Percentiles rank a stretch among this genome's conserved stretches.
Evolutionary conservation across 768 basidiomycete genomes (phyloP).

Genomic region (Trametes sanguinea): DNA sequence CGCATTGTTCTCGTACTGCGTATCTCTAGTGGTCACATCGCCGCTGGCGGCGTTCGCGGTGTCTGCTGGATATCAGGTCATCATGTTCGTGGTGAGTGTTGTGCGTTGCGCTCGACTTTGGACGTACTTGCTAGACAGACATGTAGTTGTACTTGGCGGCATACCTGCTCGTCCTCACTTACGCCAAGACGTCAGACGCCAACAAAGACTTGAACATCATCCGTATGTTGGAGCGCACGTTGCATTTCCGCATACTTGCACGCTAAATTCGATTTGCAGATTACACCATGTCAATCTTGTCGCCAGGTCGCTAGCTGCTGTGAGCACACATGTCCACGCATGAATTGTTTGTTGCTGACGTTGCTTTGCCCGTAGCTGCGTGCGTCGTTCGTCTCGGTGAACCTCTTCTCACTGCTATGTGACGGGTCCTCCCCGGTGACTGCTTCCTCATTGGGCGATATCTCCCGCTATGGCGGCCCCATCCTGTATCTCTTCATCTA

Average conservation of each 20-base stretch:
- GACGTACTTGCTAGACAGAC: slow-evolving; percentile 3
- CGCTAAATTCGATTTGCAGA: slow-evolving; percentile 35
- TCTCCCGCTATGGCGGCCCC: slow-evolving; percentile 71
- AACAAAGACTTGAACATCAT: slow-evolving; percentile 57
- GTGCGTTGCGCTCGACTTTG: background rate
- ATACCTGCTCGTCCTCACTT: slow-evolving; percentile 74
- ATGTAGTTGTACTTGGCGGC: slow-evolving; percentile 64
- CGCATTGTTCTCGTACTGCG: slow-evolving; percentile 68
- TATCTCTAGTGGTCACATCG: slow-evolving; percentile 60
- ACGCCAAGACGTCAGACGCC: slow-evolving; percentile 61
- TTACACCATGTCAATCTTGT: slow-evolving; percentile 65
- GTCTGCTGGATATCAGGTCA: slow-evolving; percentile 70
- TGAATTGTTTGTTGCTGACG: background rate
- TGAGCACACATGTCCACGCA: slow-evolving; percentile 37
- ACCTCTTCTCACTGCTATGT: slow-evolving; percentile 75
- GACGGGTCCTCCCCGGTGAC: slow-evolving; percentile 52
- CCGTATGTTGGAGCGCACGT: slow-evolving; percentile 38
- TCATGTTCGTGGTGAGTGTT: slow-evolving; percentile 66
- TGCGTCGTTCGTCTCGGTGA: slow-evolving; percentile 73
- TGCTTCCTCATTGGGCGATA: slow-evolving; percentile 48
- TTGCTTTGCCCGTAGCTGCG: slow-evolving; percentile 47
- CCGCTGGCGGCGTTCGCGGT: slow-evolving; percentile 74
- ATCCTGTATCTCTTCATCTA: slow-evolving; percentile 72
- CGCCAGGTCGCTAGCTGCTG: slow-evolving; percentile 71
- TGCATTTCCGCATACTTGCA: background rate